phyloP scores from a whole-genome alignment of 495 filamentous ascomycete species.

The Paragyromitra xinjiangensis region DNA sequence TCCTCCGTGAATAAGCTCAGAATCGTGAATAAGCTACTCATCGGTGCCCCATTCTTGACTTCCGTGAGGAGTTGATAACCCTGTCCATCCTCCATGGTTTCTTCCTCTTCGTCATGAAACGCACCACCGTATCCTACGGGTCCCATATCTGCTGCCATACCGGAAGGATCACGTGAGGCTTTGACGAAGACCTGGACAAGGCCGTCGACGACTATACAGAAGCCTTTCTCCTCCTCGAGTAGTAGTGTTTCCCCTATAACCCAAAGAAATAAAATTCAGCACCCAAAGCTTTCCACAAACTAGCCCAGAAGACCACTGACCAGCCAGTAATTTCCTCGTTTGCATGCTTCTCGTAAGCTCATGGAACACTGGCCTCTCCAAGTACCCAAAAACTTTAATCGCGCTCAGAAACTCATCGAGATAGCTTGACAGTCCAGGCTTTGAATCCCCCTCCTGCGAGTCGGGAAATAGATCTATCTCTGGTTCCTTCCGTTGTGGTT shows the following conservation, averaged over 20 bases:
- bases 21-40: conserved; percentile 98
- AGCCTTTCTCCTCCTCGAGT: conserved; percentile 96
- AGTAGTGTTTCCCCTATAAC: conserved; percentile 80
- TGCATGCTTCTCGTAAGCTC: conserved; percentile 98
- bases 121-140: conserved; percentile 55
- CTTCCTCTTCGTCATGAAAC: conserved; percentile 74
- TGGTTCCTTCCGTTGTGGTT: conserved; percentile 94
- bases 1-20: conserved; percentile 96
- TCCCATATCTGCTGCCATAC: conserved; percentile 56
- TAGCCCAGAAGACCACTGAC: conserved; percentile 5
- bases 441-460: conserved; percentile 85
- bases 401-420: conserved; percentile 97
- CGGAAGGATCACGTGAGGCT: conserved; percentile 70
- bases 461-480: conserved; percentile 95
- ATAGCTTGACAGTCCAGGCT: conserved; percentile 91
- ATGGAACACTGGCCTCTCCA: conserved; percentile 96
- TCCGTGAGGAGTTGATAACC: conserved; percentile 94
- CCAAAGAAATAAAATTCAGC: conserved; percentile 10
- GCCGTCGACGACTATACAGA: conserved; percentile 96
- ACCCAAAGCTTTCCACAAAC: neutral
- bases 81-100: conserved; percentile 67
- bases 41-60: conserved; percentile 96
- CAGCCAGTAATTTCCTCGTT: conserved; percentile 92
- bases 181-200: conserved; percentile 98
- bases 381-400: conserved; percentile 98